Base-by-base conservation (phyloP, 2,329 filamentous ascomycete genomes). In the Clathrospora elynae region DNA sequence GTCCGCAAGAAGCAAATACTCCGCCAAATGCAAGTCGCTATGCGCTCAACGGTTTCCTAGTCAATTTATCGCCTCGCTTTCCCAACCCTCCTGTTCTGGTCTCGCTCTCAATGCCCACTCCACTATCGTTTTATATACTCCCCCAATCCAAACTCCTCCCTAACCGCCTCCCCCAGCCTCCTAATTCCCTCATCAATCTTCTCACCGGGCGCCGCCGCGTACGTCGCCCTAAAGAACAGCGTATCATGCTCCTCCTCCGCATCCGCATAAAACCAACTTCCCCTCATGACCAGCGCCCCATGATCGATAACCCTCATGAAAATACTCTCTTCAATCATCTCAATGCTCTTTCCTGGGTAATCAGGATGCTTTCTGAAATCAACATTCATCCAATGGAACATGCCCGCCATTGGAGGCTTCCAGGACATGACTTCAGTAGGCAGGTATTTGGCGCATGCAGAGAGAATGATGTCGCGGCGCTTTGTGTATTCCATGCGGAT, bases 181-280 rank as follows among this genome's bases (percentile, higher is more conserved):
- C 70, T 59, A 43, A 78, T 75, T 9, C 70, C 76, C 64, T 78
- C 75, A 11, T 75, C 66, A 49, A 79, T 78, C 71, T 75, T 70
- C 35, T 75, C 73, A 23, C 64, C 66, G 13, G 70, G 84, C 2
- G 90, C 90, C 24, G 90, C 85, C 0, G 92, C 91, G 74, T 87
- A 99, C 0, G 92, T 99, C 3, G 88, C 84, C 37, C 93, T 82
- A 77, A 97, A 95, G 74, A 89, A 96, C 71, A 96, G 77, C 18
- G 84, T 85, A 72, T 76, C 62, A 35, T 77, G 75, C 38, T 73
- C 68, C 8, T 75, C 77, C 33, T 81, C 77, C 29, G 78, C 80
- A 65, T 93, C 86, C 1, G 91, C 88, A 45, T 83, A 80, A 78
- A 97, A 99, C 91, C 91, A 99, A 33, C 85, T 91, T 3, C 93